A percentile compares a stretch with the other conserved stretches of the same genome.
Evolutionary conservation across 2,329 filamentous ascomycete genomes (phyloP).

Genomic region (Monosporascus sp.): DNA sequence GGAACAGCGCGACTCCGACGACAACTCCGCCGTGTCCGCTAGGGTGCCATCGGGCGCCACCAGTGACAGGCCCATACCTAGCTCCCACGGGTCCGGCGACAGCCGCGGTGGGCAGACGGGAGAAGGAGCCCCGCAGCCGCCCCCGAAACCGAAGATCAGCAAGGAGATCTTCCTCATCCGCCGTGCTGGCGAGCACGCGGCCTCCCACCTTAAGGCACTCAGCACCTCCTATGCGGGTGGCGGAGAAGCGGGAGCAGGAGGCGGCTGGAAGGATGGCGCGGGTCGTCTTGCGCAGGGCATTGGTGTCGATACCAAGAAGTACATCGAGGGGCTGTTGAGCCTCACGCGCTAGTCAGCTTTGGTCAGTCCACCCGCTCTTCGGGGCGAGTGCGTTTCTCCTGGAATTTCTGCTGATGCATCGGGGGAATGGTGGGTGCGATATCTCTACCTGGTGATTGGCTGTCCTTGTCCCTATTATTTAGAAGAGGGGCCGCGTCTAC

Average conservation of each 20-base stretch:
- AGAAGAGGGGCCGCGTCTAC: too few relatives aligned
- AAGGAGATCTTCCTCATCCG: slow-evolving; percentile 61
- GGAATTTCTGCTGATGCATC: too few relatives aligned
- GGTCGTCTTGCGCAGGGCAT: slow-evolving; percentile 65
- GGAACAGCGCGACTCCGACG: neutral
- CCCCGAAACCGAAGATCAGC: slow-evolving; percentile 22
- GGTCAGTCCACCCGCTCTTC: neutral
- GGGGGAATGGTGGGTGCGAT: too few relatives aligned
- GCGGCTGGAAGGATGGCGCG: slow-evolving; percentile 49
- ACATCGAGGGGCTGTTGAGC: slow-evolving; percentile 67
- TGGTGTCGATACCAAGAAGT: slow-evolving; percentile 69
- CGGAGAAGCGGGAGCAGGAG: slow-evolving; percentile 11
- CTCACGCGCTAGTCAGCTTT: slow-evolving; percentile 30
- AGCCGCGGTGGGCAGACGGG: neutral
- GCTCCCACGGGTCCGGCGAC: too few relatives aligned
- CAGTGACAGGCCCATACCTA: neutral
- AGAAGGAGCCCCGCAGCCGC: neutral
- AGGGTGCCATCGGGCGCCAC: neutral
- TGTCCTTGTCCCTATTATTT: too few relatives aligned
- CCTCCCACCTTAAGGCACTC: slow-evolving; percentile 28
- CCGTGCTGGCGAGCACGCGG: slow-evolving; percentile 51
- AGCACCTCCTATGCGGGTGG: slow-evolving; percentile 31
- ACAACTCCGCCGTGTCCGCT: neutral
- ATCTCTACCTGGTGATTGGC: too few relatives aligned
- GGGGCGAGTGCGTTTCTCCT: neutral